These are phyloP conservation scores for Fraxinus greggii DNA, from an alignment of 305 asterid genomes.

Conservation along the genomic window DNA sequence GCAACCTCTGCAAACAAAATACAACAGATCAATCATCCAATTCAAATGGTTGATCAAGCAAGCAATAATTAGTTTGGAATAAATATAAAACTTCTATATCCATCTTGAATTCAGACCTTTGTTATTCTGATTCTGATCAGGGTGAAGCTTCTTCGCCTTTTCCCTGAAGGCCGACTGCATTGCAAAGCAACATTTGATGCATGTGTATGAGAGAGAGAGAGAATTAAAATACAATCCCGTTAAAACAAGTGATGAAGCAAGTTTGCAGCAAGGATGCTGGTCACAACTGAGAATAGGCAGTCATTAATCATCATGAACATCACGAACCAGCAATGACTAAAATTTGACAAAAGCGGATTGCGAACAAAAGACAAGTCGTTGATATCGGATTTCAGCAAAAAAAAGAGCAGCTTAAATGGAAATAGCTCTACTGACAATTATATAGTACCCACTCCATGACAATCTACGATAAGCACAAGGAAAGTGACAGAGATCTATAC, in stretches of 20 bases:
- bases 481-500: background rate
- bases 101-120: slow-evolving; percentile 46
- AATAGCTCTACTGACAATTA: background rate
- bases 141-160: slow-evolving; percentile 87
- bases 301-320: background rate
- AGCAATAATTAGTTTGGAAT: background rate
- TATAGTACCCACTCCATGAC: background rate
- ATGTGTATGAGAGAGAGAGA: background rate
- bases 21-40: slow-evolving; percentile 2
- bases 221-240: background rate
- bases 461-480: background rate
- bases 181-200: slow-evolving; percentile 20
- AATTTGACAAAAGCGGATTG: background rate
- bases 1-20: slow-evolving; percentile 50
- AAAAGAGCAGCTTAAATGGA: background rate
- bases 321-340: background rate
- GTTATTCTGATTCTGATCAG: slow-evolving; percentile 87
- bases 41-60: background rate
- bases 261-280: background rate
- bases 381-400: background rate
- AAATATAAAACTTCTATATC: background rate
- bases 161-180: slow-evolving; percentile 83
- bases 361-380: background rate
- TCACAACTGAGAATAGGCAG: background rate
- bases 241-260: background rate